A percentile compares a stretch with the other conserved stretches of the same genome.
These are phyloP conservation scores for Verticillium longisporum DNA, from an alignment of 2,329 filamentous ascomycete genomes.

Conservation along the genomic window DNA sequence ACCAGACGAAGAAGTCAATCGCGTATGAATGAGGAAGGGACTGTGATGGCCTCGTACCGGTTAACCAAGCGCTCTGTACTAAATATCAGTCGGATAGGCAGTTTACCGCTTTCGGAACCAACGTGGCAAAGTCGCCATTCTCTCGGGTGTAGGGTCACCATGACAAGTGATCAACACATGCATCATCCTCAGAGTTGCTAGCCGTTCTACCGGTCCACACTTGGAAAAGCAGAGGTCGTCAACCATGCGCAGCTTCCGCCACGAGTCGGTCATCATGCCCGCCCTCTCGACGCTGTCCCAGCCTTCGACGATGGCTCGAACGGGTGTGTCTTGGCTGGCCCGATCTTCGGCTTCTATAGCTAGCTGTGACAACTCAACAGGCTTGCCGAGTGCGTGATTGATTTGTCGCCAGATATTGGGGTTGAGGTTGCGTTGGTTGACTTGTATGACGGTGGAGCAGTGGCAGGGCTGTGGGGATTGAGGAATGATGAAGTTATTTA, in stretches of 20 bases:
- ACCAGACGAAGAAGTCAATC: constrained; percentile 22
- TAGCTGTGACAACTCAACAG: constrained; percentile 3
- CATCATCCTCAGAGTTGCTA: constrained; percentile 15
- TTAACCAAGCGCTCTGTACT: too few relatives aligned
- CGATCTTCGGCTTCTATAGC: constrained; percentile 10
- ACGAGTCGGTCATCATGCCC: constrained; percentile 5
- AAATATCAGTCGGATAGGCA: too few relatives aligned
- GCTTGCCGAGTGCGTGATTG: constrained; percentile 12
- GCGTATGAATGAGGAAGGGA: constrained; percentile 17
- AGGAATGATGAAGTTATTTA: too few relatives aligned
- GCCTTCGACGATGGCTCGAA: constrained; percentile 17
- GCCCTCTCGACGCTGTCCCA: constrained; percentile 5
- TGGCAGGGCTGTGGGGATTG: too few relatives aligned
- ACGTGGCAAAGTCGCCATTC: constrained; percentile 13
- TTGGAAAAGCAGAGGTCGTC: constrained; percentile 15
- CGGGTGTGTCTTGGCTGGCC: too few relatives aligned
- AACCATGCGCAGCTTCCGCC: constrained; percentile 15
- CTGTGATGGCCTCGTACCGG: constrained; percentile 11
- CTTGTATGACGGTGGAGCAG: too few relatives aligned
- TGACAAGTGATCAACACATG: constrained; percentile 17
- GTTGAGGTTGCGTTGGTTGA: neutral
- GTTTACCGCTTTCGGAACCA: constrained; percentile 18
- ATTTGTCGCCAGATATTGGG: constrained; percentile 15
- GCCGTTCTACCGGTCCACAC: constrained; percentile 13
- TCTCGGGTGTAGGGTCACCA: constrained; percentile 14